Base-by-base conservation (phyloP, 371 early-diverging fungal genomes). In the Chytridium lagenaria region DNA sequence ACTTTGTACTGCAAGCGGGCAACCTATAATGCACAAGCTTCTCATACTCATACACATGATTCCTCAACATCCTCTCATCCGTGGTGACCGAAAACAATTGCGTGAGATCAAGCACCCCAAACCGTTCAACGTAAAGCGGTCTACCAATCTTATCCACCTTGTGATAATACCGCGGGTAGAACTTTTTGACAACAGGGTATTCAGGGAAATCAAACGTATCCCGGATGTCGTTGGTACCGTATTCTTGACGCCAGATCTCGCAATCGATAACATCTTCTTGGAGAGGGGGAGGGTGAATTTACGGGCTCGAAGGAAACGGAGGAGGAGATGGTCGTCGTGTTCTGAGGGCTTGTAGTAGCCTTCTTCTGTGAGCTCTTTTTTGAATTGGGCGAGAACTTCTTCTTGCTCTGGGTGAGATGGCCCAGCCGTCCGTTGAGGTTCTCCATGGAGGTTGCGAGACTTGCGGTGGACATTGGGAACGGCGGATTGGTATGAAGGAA, bases 221-320 rank as follows among this genome's bases (percentile, higher is more conserved):
- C 37, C 77, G 33, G 52, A 83, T 74, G 22, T 61, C 71, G 66
- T 82, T 79, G 15, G 74, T 69, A 30, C 79, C 80, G 51, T 68
- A 83, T 68, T 89, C 87, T 72, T 82, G 83, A 15, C 91, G 73
- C 92, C 92, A 92, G 37, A 79, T 81, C 66, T 87, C 81, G 79
- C 81, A 90, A 59, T 88, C 87, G 75, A 74, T 75, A 87, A 89
- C 92, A 92, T 92, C 74, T 87, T 85, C 78, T 87, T 85, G 64
- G 91, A 71, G 49, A 76, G 75, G 16, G 74, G 76, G 40, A 92
- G 59, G 63, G 88, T 76, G 82, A 91, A 91, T 77, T 89, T 86
- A 52, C 92, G 83, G 23, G 92, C 92, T 19, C 92, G 84, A 68
- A 92, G 79, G 81, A 92, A 92, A 15, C 92, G 90, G 26, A 90